phyloP scores from a whole-genome alignment of 768 basidiomycete species.

The Pholiota microspora region DNA sequence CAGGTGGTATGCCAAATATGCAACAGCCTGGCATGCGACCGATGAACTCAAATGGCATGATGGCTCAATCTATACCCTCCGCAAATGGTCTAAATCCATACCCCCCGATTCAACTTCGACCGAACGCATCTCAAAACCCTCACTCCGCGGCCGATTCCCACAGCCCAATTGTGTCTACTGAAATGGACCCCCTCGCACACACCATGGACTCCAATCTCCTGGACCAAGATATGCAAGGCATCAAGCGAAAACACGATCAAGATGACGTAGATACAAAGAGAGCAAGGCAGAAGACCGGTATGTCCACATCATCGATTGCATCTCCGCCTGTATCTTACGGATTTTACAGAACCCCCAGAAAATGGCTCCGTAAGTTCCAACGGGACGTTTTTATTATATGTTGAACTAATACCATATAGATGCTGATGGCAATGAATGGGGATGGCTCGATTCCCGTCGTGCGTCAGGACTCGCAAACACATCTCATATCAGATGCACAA shows the following conservation, averaged over 20 bases:
- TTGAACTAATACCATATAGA: slow-evolving; percentile 16
- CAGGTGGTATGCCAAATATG: slow-evolving; percentile 28
- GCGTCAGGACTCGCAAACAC: slow-evolving; percentile 25
- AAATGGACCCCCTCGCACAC: slow-evolving; percentile 22
- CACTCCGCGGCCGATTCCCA: slow-evolving; percentile 29
- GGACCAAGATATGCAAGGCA: slow-evolving; percentile 61
- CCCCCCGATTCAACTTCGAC: slow-evolving; percentile 19
- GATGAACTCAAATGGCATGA: slow-evolving; percentile 21
- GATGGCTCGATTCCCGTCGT: slow-evolving; percentile 22
- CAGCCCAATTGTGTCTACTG: slow-evolving; percentile 19
- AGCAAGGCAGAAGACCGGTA: slow-evolving; percentile 71
- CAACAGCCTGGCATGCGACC: slow-evolving; percentile 27
- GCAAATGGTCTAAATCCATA: slow-evolving; percentile 24
- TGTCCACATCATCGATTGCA: too few species aligned
- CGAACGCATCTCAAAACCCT: slow-evolving; percentile 26
- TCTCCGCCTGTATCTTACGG: too few species aligned
- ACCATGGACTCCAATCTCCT: slow-evolving; percentile 37
- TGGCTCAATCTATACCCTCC: slow-evolving; percentile 21
- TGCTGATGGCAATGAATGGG: slow-evolving; percentile 27
- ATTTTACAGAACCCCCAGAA: slow-evolving; percentile 54
- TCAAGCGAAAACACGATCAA: slow-evolving; percentile 71
- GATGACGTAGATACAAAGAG: slow-evolving; percentile 70
- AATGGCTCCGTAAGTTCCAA: slow-evolving; percentile 39
- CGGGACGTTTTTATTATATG: slow-evolving; percentile 9
- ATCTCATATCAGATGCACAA: slow-evolving; percentile 27